Evolutionary conservation across 768 basidiomycete species (phyloP), one percentile per base, ranked within the genome.

Genomic region (Calocybe cyanea): DNA sequence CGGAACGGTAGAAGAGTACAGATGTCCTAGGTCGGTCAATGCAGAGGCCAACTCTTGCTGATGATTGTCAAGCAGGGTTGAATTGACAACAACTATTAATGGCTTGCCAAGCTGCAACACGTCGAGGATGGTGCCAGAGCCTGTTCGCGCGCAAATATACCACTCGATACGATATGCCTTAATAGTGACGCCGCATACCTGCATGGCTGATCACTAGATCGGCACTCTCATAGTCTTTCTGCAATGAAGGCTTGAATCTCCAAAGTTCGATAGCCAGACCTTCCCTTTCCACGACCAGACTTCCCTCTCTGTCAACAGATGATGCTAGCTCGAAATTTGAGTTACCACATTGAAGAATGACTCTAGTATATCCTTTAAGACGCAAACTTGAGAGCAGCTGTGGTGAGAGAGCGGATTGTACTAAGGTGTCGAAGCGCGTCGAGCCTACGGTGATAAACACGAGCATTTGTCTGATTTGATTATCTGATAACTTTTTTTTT

Each of bases 91-190:
- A 3, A 89, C 86, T 52, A 99, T 84, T 52, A 99, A 69, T 6
- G 80, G 77, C 57, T 87, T 92, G 38, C 75, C 72, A 40, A 78
- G 69, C 24, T 92, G 73, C 38, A 97, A 70, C 8, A 84, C 90
- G 36, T 95, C 90, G 23, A 98, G 75, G 57, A 98, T 93, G 3
- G 95, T 96, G 9, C 95, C 95, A 17, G 95, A 87, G 42, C 95
- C 95, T 97, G 48, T 43, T 23, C 18, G 40, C 41, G 50, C 10
- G 13, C 8, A 39, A 42, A 39, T 32, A 6, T 35, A n/a, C n/a
- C 6, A 5, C 4, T n/a, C 34, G 14, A 35, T 14, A 35, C 34
- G 17, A n/a, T n/a, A n/a, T n/a, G n/a, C n/a, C n/a, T n/a, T n/a
- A n/a, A n/a, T n/a, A 35, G 14, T 6, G 7, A 18, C 7, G 36